Base-by-base conservation (phyloP, 257 asterid genomes). In the Forsythia suspensa region DNA sequence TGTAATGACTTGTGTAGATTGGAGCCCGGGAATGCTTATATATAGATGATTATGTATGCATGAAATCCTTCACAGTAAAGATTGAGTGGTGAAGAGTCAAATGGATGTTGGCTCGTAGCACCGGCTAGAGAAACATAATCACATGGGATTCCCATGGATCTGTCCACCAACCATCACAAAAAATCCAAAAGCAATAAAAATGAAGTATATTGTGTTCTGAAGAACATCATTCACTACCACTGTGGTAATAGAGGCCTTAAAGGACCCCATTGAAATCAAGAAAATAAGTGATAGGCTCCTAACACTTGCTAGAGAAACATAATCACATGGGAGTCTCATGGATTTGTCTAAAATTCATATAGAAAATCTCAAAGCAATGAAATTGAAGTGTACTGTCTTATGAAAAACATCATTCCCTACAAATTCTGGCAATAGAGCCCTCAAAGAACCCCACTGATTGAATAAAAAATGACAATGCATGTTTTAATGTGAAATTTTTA, bases 71-170 rank as follows among this genome's bases (percentile, higher is more conserved):
- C 24, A 29, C 24, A 38, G 67, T 63, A 38, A 20, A 41, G 46
- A 18, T 76, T 67, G 46, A 61, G 34, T 63, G 80, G 74, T 44
- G 68, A 20, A 34, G 70, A 13, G 72, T 38, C 38, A 18, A 55
- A 43, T 24, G 8, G 71, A 52, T 77, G 5, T 24, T 57, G 43
- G 81, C 15, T 11, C 12, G 10, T 21, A 12, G 37, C 21, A 11
- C 36, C 11, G 15, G 0, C 52, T 44, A 65, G 6, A 63, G 74
- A 75, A 57, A 71, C 77, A 57, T 36, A 43, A 70, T 34, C 70
- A 68, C 83, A 73, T 67, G 73, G 15, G 43, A 51, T 55, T 78
- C 70, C 70, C 71, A 78, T 74, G 80, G 78, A 73, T 73, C 77
- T 82, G 75, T 76, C 80, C 63, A 61, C 36, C 46, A 29, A 78